These are phyloP conservation scores for Epichloe elymi DNA, from an alignment of 2,329 filamentous ascomycete species.

Conservation along the genomic window DNA sequence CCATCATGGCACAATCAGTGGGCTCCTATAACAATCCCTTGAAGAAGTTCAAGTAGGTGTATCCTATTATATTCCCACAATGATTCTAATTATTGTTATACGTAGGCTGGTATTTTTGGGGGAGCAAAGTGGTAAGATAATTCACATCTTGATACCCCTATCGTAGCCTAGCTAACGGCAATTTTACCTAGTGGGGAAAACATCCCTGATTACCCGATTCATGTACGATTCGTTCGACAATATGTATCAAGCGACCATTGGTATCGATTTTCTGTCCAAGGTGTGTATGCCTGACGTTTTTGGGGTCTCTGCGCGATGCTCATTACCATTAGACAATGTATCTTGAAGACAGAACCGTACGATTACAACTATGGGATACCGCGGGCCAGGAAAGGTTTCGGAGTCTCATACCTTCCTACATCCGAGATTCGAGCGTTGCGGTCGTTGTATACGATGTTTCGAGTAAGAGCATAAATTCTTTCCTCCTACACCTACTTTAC, in stretches of 20 bases:
- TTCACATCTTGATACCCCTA: background rate
- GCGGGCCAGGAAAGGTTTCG: slow-evolving; percentile 96
- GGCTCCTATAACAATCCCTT: slow-evolving; percentile 96
- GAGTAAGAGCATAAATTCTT: slow-evolving; percentile 33
- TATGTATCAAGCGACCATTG: slow-evolving; percentile 98
- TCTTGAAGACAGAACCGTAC: slow-evolving; percentile 93
- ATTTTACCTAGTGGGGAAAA: slow-evolving; percentile 70
- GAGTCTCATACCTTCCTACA: slow-evolving; percentile 94
- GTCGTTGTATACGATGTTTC: slow-evolving; percentile 99
- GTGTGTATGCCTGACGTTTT: slow-evolving; percentile 30
- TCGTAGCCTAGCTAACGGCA: slow-evolving; percentile 12
- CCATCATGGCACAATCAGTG: slow-evolving; percentile 65
- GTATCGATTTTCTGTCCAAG: slow-evolving; percentile 98
- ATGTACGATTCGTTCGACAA: slow-evolving; percentile 99
- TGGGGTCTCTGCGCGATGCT: background rate
- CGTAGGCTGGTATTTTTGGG: slow-evolving; percentile 86
- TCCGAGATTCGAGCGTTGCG: slow-evolving; percentile 92
- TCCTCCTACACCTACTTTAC: slow-evolving; percentile 4
- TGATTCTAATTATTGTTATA: background rate
- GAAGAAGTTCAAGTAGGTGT: slow-evolving; percentile 95
- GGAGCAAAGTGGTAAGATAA: slow-evolving; percentile 82
- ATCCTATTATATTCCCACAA: background rate
- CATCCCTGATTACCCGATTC: slow-evolving; percentile 94
- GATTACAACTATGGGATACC: slow-evolving; percentile 96
- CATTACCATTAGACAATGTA: slow-evolving; percentile 67